Percentiles rank a stretch among this genome's conserved stretches.
These are phyloP conservation scores for Penicillium oxalicum DNA, from an alignment of 2,329 filamentous ascomycete genomes.

Conservation along the genomic window DNA sequence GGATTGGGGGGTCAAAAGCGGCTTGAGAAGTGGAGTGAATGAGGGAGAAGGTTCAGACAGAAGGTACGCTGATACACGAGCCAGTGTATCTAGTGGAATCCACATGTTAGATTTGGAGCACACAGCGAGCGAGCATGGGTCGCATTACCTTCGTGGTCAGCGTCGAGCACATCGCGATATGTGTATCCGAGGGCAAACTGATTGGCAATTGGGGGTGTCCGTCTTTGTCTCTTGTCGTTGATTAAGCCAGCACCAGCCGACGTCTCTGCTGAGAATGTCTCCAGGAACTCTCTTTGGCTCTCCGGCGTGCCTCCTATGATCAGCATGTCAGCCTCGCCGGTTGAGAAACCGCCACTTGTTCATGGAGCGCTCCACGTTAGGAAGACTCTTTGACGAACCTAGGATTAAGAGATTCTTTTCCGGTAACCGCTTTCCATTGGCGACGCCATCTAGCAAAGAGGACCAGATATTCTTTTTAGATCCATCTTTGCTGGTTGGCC, in stretches of 20 bases:
- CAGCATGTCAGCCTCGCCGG: slow-evolving; percentile 16
- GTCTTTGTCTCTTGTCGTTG: slow-evolving; percentile 46
- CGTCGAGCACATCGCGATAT: slow-evolving; percentile 89
- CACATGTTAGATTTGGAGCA: slow-evolving; percentile 2
- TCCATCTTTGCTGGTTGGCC: slow-evolving; percentile 53
- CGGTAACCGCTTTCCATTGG: slow-evolving; percentile 80
- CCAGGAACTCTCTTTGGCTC: slow-evolving; percentile 77
- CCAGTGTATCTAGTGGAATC: slow-evolving; percentile 65
- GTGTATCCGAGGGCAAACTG: slow-evolving; percentile 90
- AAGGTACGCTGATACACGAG: slow-evolving; percentile 81
- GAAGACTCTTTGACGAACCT: slow-evolving; percentile 48
- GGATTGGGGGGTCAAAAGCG: slow-evolving; percentile 75
- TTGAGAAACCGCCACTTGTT: slow-evolving; percentile 2
- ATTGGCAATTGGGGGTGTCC: slow-evolving; percentile 76
- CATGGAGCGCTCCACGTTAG: background rate
- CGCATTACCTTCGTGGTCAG: slow-evolving; percentile 76
- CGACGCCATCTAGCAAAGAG: slow-evolving; percentile 83
- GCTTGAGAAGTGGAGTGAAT: slow-evolving; percentile 75
- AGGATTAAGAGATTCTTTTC: slow-evolving; percentile 88
- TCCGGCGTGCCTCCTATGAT: slow-evolving; percentile 70
- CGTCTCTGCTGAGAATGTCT: slow-evolving; percentile 46
- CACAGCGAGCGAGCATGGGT: background rate
- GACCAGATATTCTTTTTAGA: slow-evolving; percentile 87
- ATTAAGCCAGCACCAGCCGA: slow-evolving; percentile 34
- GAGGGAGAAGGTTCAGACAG: slow-evolving; percentile 77